Base-by-base conservation (phyloP, 495 filamentous ascomycete species). In the Neurospora sp. region DNA sequence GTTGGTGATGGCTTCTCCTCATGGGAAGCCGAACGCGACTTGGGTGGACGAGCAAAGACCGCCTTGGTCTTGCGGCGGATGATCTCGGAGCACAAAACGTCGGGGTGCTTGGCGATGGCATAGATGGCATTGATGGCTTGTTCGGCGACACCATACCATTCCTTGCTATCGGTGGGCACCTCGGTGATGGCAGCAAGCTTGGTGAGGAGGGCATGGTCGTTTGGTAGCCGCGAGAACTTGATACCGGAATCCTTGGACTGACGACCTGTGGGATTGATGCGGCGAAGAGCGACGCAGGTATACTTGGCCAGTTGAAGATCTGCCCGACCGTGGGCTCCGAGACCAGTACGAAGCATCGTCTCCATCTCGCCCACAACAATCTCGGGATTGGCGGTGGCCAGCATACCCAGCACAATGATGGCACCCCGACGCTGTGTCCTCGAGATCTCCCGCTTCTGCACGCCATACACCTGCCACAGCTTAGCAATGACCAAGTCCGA, bases 141-240 rank as follows among this genome's bases (percentile, higher is more conserved):
- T 77, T 99, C 96, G 18, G 96, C 94, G n/a, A 98, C 91, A 9
- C 96, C 94, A 72, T 90, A 94, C 96, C 96, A 99, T 79, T 99
- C 96, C 79, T 96, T 95, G 80, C 90, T 95, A 59, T 97, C 91
- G 0, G 93, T 93, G 18, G 89, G 86, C 11, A 97, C 87, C 73
- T 98, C 94, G 39, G 90, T 88, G 78, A 98, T 91, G 3, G 89
- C 88, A n/a, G 93, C 92, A 10, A 99, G 87, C 75, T 90, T 90
- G 3, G 85, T 83, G 44, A 98, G 78, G 20, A 98, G 89, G 3
- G 96, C 92, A 80, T 99, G 96, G 73, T 98, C 95, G 76, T 97
- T 99, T 16, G 91, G 86, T 40, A 99, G 85, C 73, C 95, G 93
- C 7, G 91, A 88, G 74, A 92, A 91, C 73, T 89, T 89, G 72